Conservation (phyloP, 495 filamentous ascomycete genomes). For the Penicillium mononematosum region DNA sequence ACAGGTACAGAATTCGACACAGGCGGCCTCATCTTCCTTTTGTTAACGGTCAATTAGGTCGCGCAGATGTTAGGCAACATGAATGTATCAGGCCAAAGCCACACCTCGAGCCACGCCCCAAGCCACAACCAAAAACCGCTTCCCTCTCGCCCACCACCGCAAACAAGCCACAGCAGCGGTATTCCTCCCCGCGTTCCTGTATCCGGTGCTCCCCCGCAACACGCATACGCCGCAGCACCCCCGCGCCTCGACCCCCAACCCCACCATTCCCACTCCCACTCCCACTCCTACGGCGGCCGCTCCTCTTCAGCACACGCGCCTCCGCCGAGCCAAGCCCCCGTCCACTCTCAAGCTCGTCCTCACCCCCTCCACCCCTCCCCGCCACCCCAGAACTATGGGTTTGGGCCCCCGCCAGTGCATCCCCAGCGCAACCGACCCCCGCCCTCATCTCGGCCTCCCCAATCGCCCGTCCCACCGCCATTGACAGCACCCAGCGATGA, state of each 20-base stretch:
- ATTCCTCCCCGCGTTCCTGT: slow-evolving; percentile 34
- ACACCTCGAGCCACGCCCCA: slow-evolving; percentile 10
- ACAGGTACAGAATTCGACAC: slow-evolving; percentile 54
- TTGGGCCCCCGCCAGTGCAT: slow-evolving; percentile 52
- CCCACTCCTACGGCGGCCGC: slow-evolving; percentile 31
- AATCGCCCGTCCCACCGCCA: slow-evolving; percentile 58
- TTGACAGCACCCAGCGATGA: slow-evolving; percentile 62
- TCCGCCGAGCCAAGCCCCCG: slow-evolving; percentile 28
- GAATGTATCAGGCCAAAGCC: slow-evolving; percentile 24
- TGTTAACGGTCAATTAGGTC: slow-evolving; percentile 36
- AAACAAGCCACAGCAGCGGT: slow-evolving; percentile 24
- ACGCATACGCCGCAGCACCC: slow-evolving; percentile 24
- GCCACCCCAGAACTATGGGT: slow-evolving; percentile 59
- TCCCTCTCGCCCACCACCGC: slow-evolving; percentile 30
- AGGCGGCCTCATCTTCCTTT: slow-evolving; percentile 10
- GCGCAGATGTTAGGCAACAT: slow-evolving; percentile 54
- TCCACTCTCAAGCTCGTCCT: slow-evolving; percentile 26
- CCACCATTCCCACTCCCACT: slow-evolving; percentile 26
- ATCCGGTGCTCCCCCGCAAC: slow-evolving; percentile 30
- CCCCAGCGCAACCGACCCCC: slow-evolving; percentile 47
- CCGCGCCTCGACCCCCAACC: slow-evolving; percentile 34
- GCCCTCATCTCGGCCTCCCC: slow-evolving; percentile 60
- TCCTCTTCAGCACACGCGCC: slow-evolving; percentile 28
- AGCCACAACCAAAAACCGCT: slow-evolving; percentile 25
- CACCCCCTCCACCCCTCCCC: slow-evolving; percentile 51